Conservation (phyloP, 805 yeast species). For the Wickerhamiella shivajii region DNA sequence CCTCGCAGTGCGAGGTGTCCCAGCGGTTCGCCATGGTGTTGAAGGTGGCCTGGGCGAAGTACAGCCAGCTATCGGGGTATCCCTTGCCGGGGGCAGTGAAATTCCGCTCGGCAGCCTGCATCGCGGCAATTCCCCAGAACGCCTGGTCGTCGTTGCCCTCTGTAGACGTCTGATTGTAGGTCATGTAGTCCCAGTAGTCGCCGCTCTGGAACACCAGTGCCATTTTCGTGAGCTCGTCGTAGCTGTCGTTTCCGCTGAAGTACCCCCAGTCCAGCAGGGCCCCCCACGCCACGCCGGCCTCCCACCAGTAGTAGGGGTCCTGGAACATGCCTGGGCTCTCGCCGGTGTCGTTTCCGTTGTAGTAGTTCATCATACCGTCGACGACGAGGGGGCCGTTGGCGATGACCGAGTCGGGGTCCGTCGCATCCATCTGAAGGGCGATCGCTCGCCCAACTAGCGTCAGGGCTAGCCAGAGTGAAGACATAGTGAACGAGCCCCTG, state of each 20-base stretch:
- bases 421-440: conserved; percentile 27
- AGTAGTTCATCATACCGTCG: conserved; percentile 53
- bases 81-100: conserved; percentile 49
- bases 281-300: conserved; percentile 95
- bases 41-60: conserved; percentile 75
- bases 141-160: conserved; percentile 98
- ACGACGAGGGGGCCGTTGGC: conserved; percentile 39
- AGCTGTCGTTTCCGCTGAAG: conserved; percentile 56
- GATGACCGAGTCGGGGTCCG: conserved; percentile 29
- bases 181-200: conserved; percentile 62
- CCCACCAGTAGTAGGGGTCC: conserved; percentile 96
- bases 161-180: conserved; percentile 73
- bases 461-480: too few relatives aligned
- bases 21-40: conserved; percentile 83
- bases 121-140: conserved; percentile 88
- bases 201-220: conserved; percentile 67
- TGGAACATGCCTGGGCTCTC: conserved; percentile 78
- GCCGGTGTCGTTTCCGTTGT: conserved; percentile 49
- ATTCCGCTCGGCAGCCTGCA: conserved; percentile 84
- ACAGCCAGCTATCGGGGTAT: conserved; percentile 41
- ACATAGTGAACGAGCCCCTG: too few relatives aligned
- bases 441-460: too few relatives aligned
- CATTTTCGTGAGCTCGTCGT: conserved; percentile 39
- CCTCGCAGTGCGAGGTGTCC: conserved; percentile 62
- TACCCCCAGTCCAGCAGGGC: conserved; percentile 64